Percentiles rank a stretch among this genome's conserved stretches.
These are phyloP conservation scores for Ensete glaucum DNA, from an alignment of 176 grass and related monocot genomes.

Conservation along the genomic window DNA sequence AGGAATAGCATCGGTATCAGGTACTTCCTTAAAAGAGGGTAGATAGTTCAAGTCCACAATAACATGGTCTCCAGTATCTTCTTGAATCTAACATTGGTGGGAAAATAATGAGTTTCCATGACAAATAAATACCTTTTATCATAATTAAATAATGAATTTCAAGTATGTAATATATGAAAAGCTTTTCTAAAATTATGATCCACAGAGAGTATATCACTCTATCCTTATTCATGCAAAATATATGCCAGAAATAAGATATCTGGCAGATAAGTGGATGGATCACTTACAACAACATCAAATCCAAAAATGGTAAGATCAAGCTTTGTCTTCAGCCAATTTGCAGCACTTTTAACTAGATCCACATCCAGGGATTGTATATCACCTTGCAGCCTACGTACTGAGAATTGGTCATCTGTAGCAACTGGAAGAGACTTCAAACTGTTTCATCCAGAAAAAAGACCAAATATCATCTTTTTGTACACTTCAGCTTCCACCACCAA, in stretches of 20 bases:
- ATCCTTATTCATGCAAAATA: not conserved
- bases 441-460: conserved; percentile 3
- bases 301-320: conserved; percentile 93
- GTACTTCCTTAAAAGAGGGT: conserved; percentile 91
- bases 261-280: conserved; percentile 1
- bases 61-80: conserved; percentile 69
- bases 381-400: not conserved
- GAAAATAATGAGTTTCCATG: conserved; percentile 1
- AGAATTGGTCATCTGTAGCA: conserved; percentile 46
- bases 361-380: conserved; percentile 31
- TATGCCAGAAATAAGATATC: conserved; percentile 3
- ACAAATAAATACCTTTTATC: not conserved
- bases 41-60: conserved; percentile 97
- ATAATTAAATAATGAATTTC: not conserved
- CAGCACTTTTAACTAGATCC: conserved; percentile 43
- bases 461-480: not conserved
- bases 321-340: conserved; percentile 44
- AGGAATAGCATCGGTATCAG: conserved; percentile 51
- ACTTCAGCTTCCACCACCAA: not conserved
- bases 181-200: not conserved
- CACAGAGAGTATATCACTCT: not conserved
- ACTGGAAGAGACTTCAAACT: conserved; percentile 94
- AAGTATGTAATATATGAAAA: not conserved
- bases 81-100: conserved; percentile 54
- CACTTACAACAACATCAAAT: conserved; percentile 93